Percentiles rank a stretch among this genome's conserved stretches.
Evolutionary conservation across 1,284 basidiomycete species (phyloP).

Genomic region (Golubevia pallescens): DNA sequence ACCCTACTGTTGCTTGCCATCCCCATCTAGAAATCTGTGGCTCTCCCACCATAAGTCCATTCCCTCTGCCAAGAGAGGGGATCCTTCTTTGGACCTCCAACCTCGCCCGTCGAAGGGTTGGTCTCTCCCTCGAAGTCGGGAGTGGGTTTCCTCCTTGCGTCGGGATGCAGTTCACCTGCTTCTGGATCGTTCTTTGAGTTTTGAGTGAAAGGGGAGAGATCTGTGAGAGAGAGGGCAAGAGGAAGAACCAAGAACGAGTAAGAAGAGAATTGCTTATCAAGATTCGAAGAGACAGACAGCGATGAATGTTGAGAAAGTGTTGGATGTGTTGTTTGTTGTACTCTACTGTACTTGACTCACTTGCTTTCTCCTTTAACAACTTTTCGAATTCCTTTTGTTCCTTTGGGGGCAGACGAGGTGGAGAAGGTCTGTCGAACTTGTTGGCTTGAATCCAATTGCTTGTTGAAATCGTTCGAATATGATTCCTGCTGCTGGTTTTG

Average conservation of each 20-base stretch:
- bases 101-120: conserved; percentile 70
- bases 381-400: conserved; percentile 66
- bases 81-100: conserved; percentile 70
- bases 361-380: conserved; percentile 56
- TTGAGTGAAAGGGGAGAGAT: no score
- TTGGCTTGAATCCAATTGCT: conserved; percentile 3
- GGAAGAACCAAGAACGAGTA: conserved; percentile 7
- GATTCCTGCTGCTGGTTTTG: no score
- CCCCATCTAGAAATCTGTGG: conserved; percentile 56
- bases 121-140: conserved; percentile 69
- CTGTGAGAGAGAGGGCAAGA: no score
- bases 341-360: conserved; percentile 18
- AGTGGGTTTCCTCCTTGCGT: conserved; percentile 57
- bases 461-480: no score
- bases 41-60: conserved; percentile 62
- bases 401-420: conserved; percentile 61
- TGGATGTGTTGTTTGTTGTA: conserved; percentile 18
- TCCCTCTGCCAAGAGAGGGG: conserved; percentile 66
- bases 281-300: no score
- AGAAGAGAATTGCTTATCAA: conserved; percentile 5
- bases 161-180: conserved; percentile 52
- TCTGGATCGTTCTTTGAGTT: no score
- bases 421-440: conserved; percentile 60
- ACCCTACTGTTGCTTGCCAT: no score
- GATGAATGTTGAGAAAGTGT: no score